Conservation (phyloP, 805 yeast genomes). For the Kluyveromyces nonfermentans region DNA sequence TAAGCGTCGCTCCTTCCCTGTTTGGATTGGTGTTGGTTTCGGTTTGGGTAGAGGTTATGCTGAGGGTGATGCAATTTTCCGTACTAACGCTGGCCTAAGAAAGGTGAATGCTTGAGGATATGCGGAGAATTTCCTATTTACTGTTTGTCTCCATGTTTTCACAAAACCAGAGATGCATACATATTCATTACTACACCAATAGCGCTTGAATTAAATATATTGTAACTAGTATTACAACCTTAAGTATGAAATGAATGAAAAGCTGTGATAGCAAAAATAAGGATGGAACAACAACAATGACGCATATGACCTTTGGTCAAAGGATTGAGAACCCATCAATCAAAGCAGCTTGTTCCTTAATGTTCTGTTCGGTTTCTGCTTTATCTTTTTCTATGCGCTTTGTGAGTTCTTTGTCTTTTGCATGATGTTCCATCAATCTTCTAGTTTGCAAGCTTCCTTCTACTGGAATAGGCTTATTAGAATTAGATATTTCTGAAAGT, state of each 20-base stretch:
- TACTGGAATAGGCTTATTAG: neutral
- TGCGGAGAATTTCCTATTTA: neutral
- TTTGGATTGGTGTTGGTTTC: conserved; percentile 94
- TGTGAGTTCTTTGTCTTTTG: conserved; percentile 19
- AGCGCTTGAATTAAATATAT: neutral
- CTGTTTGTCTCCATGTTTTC: neutral
- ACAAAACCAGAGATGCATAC: neutral
- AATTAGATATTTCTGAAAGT: neutral
- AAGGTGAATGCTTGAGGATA: conserved; percentile 49
- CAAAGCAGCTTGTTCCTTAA: conserved; percentile 26
- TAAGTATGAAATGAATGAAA: neutral
- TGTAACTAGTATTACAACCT: neutral
- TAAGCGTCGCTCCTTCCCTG: conserved; percentile 94
- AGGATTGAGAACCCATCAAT: conserved; percentile 24
- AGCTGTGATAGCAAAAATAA: neutral
- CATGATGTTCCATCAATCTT: conserved; percentile 18
- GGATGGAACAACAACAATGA: neutral
- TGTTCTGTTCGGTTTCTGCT: conserved; percentile 21
- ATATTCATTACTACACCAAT: neutral
- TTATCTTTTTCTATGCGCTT: conserved; percentile 14
- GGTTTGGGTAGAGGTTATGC: conserved; percentile 97
- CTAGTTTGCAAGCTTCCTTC: conserved; percentile 11
- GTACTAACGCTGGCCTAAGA: conserved; percentile 73
- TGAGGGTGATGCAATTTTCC: conserved; percentile 95
- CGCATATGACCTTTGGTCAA: neutral